Evolutionary conservation across 106 monocot genomes (phyloP), one percentile per base, ranked within the genome.

Genomic region (Xerophyta viscosa): DNA sequence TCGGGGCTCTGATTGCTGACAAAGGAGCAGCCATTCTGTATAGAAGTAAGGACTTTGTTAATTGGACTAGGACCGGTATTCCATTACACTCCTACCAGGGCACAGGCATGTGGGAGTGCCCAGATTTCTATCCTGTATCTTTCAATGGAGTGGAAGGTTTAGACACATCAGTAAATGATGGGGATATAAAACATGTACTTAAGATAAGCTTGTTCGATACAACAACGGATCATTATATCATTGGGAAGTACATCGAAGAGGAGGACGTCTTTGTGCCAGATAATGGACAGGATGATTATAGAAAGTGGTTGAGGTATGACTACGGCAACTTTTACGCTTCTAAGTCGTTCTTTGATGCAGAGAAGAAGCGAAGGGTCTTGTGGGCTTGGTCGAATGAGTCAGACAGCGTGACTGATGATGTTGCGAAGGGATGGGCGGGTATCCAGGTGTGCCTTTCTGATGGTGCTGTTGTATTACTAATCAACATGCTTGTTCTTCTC

Each of bases 321-420:
- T 88, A 81, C 27, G 93, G 88, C 2, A 84, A 66, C n/a, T 88
- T 79, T 48, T 94, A 94, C 27, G 84, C 88, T 2, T 88, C 93
- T 0, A 94, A 94, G 70, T 48, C 78, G 0, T 94, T 94, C 61
- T 94, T 42, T 12, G 93, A 88, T 61, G 57, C 37, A 3, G 58
- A 39, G 51, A 80, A 74, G 66, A 58, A 57, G 29, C 53, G 93
- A 15, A 80, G 93, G 66, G 66, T 93, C 17, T 42, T 84, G 46
- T 87, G 80, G 73, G 87, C 57, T 0, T 87, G 92, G 92, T 46
- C 68, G 2, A 78, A 88, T 24, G 93, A 94, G 69, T 72, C 75
- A 1, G 88, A 94, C 25, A 78, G 57, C 28, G 0, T 13, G 7
- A 8, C 61, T 10, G 81, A 81, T 59, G 81, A 84, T 56, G 26